phyloP scores from a whole-genome alignment of 2,329 filamentous ascomycete genomes.

The Sclerotinia trifoliorum region DNA sequence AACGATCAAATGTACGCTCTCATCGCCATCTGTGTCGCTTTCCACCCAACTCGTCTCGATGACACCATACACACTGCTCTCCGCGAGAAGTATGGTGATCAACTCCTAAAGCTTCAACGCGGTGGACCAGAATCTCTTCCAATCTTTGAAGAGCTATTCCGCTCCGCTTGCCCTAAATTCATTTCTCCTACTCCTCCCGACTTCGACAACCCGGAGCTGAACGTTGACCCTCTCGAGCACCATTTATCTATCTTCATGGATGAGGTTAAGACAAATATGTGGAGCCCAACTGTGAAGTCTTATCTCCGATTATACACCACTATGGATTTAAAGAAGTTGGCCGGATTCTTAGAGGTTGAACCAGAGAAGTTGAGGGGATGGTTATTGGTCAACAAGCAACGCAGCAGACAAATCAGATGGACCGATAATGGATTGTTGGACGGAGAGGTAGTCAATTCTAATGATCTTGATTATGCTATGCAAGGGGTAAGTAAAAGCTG shows the following conservation, averaged over 20 bases:
- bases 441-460: slow-evolving; percentile 88
- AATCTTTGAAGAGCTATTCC: slow-evolving; percentile 98
- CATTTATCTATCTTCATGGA: slow-evolving; percentile 99
- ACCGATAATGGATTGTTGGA: slow-evolving; percentile 85
- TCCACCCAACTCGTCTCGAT: slow-evolving; percentile 94
- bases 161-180: slow-evolving; percentile 97
- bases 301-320: slow-evolving; percentile 99
- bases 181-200: slow-evolving; percentile 96
- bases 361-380: slow-evolving; percentile 93
- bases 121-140: slow-evolving; percentile 93
- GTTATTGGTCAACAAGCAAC: slow-evolving; percentile 97
- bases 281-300: slow-evolving; percentile 94
- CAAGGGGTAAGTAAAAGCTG: slow-evolving; percentile 68
- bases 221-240: slow-evolving; percentile 96
- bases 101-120: slow-evolving; percentile 93
- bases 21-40: slow-evolving; percentile 97
- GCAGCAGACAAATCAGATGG: slow-evolving; percentile 94
- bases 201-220: slow-evolving; percentile 94
- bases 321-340: slow-evolving; percentile 98
- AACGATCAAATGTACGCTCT: slow-evolving; percentile 99
- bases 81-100: slow-evolving; percentile 98
- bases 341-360: slow-evolving; percentile 94
- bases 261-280: slow-evolving; percentile 99
- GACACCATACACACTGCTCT: slow-evolving; percentile 98
- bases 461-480: slow-evolving; percentile 95